Percentiles rank a stretch among this genome's conserved stretches.
Evolutionary conservation across 768 basidiomycete genomes (phyloP).

Genomic region (Lyophyllum decastes): DNA sequence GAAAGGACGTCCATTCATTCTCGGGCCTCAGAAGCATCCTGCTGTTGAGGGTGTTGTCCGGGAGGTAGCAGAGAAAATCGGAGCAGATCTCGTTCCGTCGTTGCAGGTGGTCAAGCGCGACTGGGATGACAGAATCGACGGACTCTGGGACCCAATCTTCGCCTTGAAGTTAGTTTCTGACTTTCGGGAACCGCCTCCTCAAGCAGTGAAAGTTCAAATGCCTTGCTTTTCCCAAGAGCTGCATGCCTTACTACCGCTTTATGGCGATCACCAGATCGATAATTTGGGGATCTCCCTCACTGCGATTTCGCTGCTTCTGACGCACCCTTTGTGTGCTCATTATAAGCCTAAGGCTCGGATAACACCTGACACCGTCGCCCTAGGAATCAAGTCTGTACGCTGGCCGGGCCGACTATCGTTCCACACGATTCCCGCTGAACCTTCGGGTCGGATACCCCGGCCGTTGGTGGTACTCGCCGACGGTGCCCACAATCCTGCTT

Average conservation of each 20-base stretch:
- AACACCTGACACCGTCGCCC: conserved; percentile 46
- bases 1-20: conserved; percentile 56
- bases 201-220: conserved; percentile 44
- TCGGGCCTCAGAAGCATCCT: conserved; percentile 62
- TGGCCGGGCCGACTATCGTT: conserved; percentile 92
- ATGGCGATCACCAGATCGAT: conserved; percentile 82
- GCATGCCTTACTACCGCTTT: conserved; percentile 57
- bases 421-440: conserved; percentile 33
- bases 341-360: conserved; percentile 36
- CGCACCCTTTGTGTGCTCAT: conserved; percentile 33
- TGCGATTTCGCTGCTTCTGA: conserved; percentile 58
- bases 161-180: conserved; percentile 28
- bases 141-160: conserved; percentile 27
- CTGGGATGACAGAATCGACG: conserved; percentile 37
- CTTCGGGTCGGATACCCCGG: conserved; percentile 14
- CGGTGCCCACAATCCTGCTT: conserved; percentile 92
- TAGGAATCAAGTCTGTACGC: conserved; percentile 57
- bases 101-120: conserved; percentile 34
- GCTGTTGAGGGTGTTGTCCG: conserved; percentile 47
- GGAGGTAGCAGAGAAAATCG: conserved; percentile 40
- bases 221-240: conserved; percentile 46
- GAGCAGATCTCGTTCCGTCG: conserved; percentile 42
- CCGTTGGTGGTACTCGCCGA: conserved; percentile 68
- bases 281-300: conserved; percentile 76
- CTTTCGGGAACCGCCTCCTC: conserved; percentile 37